Evolutionary conservation across 164 flowering plant genomes (phyloP), one percentile per base, ranked within the genome.

Genomic region (Vitis labrusca): DNA sequence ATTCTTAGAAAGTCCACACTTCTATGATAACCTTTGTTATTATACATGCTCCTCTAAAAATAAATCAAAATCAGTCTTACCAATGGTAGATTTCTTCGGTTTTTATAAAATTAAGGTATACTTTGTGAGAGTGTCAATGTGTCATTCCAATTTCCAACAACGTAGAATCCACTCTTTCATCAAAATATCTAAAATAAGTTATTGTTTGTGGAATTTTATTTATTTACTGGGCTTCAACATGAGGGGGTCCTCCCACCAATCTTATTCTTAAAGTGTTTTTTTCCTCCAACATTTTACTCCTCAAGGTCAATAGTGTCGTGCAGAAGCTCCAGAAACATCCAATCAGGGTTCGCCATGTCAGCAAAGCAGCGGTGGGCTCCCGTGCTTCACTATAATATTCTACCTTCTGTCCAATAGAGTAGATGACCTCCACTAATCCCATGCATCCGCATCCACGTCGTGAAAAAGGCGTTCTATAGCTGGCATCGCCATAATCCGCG

Each of bases 371-470:
- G 7, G 44, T 32, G 44, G 44, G 44, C 44, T 7, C 4, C 44
- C 6, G 6, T 32, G 44, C 44, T 32, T 32, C 44, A 32, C 44
- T 32, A 23, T 5, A 61, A 61, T 23, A 61, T 61, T 27, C 10
- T 61, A 32, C 14, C 19, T 14, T 37, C 50, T 59, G 32, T 19
- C 29, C 65, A 32, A 49, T 1, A 27, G 73, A 50, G 13, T 54
- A 80, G 80, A 77, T 80, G 83, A 69, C 62, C 63, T 65, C 80
- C 73, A 77, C 57, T 64, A 72, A 29, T 17, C 23, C n/a, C 59
- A 50, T 32, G 63, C 44, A 27, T 17, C 7, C 67, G 49, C 37
- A 53, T 70, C 60, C 73, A 62, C 65, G 66, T 69, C 57, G 51
- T 11, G 65, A 9, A 56, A 47, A 32, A 7, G 44, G 6, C 44